phyloP scores from a whole-genome alignment of 116 monocot genomes.

The Papilionanthe hybrid region DNA sequence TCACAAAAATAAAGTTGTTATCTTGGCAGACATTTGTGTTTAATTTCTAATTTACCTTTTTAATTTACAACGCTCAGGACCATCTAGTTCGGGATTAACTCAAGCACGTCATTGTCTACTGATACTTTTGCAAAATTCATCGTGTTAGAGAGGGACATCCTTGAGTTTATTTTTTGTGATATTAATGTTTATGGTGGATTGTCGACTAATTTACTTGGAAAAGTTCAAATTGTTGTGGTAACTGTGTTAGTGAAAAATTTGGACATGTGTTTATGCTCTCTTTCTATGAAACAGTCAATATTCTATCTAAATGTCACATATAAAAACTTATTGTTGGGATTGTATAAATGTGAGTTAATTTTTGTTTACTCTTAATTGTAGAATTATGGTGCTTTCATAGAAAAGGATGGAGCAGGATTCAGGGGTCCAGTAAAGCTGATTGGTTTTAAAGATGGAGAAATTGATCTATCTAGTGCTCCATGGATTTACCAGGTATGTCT shows the following conservation, averaged over 20 bases:
- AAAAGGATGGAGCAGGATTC: conserved; percentile 96
- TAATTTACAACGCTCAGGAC: too few species aligned
- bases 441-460: conserved; percentile 57
- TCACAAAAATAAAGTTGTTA: too few species aligned
- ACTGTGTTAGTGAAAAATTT: not conserved
- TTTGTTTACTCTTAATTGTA: conserved; percentile 11
- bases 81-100: too few species aligned
- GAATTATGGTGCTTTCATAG: conserved; percentile 97
- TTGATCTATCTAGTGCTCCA: conserved; percentile 51
- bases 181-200: not conserved
- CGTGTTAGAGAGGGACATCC: not conserved
- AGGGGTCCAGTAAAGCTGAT: conserved; percentile 60
- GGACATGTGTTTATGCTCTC: not conserved
- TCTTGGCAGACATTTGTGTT: too few species aligned
- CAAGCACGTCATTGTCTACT: not conserved
- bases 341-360: not conserved
- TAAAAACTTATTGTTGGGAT: not conserved
- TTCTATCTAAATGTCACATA: not conserved
- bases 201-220: not conserved
- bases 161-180: not conserved
- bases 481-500: conserved; percentile 84
- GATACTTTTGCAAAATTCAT: not conserved
- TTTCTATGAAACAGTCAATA: not conserved
- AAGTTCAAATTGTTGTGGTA: not conserved
- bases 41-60: too few species aligned